These are phyloP conservation scores for Eimeria falciformis DNA, from an alignment of 169 alveolate genomes.

Conservation along the genomic window DNA sequence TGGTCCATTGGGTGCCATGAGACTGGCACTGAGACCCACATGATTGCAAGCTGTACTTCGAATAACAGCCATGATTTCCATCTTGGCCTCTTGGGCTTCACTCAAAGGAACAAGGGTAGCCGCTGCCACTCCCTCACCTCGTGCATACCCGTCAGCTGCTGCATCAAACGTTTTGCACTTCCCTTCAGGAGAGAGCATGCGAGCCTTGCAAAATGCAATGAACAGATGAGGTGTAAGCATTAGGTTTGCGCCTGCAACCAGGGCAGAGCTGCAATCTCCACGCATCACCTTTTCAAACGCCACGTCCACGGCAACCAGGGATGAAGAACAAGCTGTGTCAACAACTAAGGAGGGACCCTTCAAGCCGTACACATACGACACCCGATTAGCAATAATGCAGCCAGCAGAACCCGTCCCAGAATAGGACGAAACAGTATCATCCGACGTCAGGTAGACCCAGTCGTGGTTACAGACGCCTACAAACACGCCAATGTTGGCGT, in stretches of 20 bases:
- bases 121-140: constrained; percentile 86
- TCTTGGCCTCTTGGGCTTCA: constrained; percentile 63
- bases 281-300: constrained; percentile 78
- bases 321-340: constrained; percentile 89
- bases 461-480: constrained; percentile 83
- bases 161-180: constrained; percentile 86
- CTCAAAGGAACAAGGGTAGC: constrained; percentile 61
- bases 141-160: constrained; percentile 85
- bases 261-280: constrained; percentile 80
- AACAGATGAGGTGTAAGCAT: constrained; percentile 86
- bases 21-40: constrained; percentile 85
- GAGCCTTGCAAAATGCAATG: constrained; percentile 86
- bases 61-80: constrained; percentile 75
- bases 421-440: constrained; percentile 75
- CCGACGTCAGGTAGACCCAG: constrained; percentile 78
- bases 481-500: constrained; percentile 81
- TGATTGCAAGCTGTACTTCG: constrained; percentile 85
- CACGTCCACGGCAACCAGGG: constrained; percentile 86
- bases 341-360: constrained; percentile 85
- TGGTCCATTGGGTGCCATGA: constrained; percentile 89
- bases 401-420: constrained; percentile 84
- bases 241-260: constrained; percentile 84
- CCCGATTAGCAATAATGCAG: constrained; percentile 83
- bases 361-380: constrained; percentile 82
- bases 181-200: constrained; percentile 87